A percentile compares a stretch with the other conserved stretches of the same genome.
These are phyloP conservation scores for Penicillium rolfsii DNA, from an alignment of 2,329 filamentous ascomycete species.

Conservation along the genomic window DNA sequence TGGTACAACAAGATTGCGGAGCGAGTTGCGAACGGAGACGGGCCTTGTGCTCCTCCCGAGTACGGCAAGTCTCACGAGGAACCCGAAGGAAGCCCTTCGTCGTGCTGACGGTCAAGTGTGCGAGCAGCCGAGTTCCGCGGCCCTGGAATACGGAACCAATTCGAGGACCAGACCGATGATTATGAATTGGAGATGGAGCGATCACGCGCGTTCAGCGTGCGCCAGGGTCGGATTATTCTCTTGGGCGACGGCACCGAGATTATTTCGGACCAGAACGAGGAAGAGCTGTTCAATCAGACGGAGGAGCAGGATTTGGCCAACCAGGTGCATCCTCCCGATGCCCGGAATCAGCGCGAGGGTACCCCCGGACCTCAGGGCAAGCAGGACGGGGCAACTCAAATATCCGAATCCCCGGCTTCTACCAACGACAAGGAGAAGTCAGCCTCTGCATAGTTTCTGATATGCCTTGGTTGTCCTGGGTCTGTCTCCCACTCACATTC, in stretches of 20 bases:
- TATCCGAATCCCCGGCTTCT: conserved; percentile 44
- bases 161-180: conserved; percentile 71
- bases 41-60: conserved; percentile 97
- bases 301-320: conserved; percentile 85
- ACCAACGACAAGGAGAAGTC: conserved; percentile 44
- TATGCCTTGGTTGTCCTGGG: conserved; percentile 9
- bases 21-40: conserved; percentile 93
- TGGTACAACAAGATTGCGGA: conserved; percentile 97
- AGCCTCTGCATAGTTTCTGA: conserved; percentile 33
- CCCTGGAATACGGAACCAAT: conserved; percentile 79
- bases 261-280: conserved; percentile 82
- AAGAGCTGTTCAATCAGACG: conserved; percentile 92
- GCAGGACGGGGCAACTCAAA: conserved; percentile 34
- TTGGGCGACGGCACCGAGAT: conserved; percentile 94
- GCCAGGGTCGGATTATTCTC: conserved; percentile 83
- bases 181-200: conserved; percentile 56
- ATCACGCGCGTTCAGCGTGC: conserved; percentile 72
- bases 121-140: conserved; percentile 79
- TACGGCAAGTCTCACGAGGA: conserved; percentile 80
- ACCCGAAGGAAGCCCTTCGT: conserved; percentile 41
- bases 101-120: conserved; percentile 45
- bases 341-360: conserved; percentile 53
- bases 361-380: conserved; percentile 55
- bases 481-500: conserved; percentile 18
- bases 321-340: conserved; percentile 68